A percentile compares a stretch with the other conserved stretches of the same genome.
Evolutionary conservation across 768 basidiomycete species (phyloP).

Genomic region (Lentinula guzmanii): DNA sequence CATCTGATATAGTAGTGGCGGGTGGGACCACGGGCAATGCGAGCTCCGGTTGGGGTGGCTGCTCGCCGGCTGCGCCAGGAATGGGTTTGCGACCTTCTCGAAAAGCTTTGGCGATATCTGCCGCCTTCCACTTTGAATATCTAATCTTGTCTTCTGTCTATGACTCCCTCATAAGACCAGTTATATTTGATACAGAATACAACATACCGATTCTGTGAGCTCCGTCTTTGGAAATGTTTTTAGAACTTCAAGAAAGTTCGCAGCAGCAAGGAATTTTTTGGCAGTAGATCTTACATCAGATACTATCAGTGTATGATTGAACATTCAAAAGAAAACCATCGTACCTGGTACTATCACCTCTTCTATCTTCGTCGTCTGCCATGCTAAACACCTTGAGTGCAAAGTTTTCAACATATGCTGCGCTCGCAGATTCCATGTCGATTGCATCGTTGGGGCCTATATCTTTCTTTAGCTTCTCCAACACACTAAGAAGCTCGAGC

Average conservation of each 20-base stretch:
- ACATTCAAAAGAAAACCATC: slow-evolving; percentile 11
- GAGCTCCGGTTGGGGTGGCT: slow-evolving; percentile 17
- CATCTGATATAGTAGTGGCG: neutral
- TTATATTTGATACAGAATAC: slow-evolving; percentile 1
- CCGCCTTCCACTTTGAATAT: slow-evolving; percentile 97
- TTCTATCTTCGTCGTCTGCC: slow-evolving; percentile 90
- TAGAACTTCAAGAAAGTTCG: slow-evolving; percentile 90
- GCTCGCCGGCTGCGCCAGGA: slow-evolving; percentile 66
- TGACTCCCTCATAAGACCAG: slow-evolving; percentile 4
- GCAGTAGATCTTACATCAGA: slow-evolving; percentile 64
- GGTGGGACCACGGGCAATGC: slow-evolving; percentile 14
- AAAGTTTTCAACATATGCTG: slow-evolving; percentile 94
- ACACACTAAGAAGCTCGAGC: slow-evolving; percentile 62
- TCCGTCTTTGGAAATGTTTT: slow-evolving; percentile 63
- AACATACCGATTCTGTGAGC: slow-evolving; percentile 50
- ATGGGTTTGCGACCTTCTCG: slow-evolving; percentile 86
- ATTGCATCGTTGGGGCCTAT: slow-evolving; percentile 76
- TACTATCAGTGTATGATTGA: slow-evolving; percentile 7
- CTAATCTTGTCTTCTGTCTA: slow-evolving; percentile 84
- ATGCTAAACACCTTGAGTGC: slow-evolving; percentile 80
- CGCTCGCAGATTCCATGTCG: slow-evolving; percentile 73
- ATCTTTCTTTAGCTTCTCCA: slow-evolving; percentile 77
- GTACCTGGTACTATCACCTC: slow-evolving; percentile 70
- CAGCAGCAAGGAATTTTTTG: slow-evolving; percentile 90
- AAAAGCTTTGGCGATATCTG: slow-evolving; percentile 89